phyloP scores from a whole-genome alignment of 2,329 filamentous ascomycete genomes.

The Podosphaera fusca region DNA sequence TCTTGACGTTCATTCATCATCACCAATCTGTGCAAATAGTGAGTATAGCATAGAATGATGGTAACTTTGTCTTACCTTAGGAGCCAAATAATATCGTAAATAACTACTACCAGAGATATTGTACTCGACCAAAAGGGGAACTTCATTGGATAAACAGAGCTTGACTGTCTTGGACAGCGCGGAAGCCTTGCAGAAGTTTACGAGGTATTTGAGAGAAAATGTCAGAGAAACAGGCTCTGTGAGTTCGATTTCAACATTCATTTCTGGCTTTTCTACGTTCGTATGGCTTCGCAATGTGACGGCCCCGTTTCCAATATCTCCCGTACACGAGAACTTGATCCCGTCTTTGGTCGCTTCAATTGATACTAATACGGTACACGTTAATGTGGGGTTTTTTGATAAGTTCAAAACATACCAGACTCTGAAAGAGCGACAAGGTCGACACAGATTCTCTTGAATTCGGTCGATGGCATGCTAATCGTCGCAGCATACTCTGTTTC shows the following conservation, averaged over 20 bases:
- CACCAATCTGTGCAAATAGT: slow-evolving; percentile 34
- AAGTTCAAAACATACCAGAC: slow-evolving; percentile 42
- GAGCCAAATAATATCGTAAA: slow-evolving; percentile 89
- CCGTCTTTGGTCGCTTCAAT: slow-evolving; percentile 96
- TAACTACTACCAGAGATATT: slow-evolving; percentile 59
- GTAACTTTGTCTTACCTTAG: slow-evolving; percentile 42
- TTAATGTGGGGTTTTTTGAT: background rate
- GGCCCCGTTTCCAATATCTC: slow-evolving; percentile 87
- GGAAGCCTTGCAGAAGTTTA: slow-evolving; percentile 99
- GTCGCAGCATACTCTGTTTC: slow-evolving; percentile 96
- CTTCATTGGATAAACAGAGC: slow-evolving; percentile 86
- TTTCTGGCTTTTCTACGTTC: slow-evolving; percentile 69
- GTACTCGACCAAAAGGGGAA: slow-evolving; percentile 91
- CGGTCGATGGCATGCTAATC: slow-evolving; percentile 64
- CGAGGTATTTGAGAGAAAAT: slow-evolving; percentile 96
- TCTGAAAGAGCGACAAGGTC: slow-evolving; percentile 85
- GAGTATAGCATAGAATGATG: slow-evolving; percentile 3
- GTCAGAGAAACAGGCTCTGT: slow-evolving; percentile 82
- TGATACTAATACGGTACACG: slow-evolving; percentile 34
- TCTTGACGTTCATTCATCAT: slow-evolving; percentile 28
- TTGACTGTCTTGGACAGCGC: slow-evolving; percentile 62
- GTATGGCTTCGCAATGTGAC: slow-evolving; percentile 78
- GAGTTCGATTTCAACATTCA: slow-evolving; percentile 73
- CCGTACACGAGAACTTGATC: slow-evolving; percentile 79
- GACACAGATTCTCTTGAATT: slow-evolving; percentile 88